phyloP scores from a whole-genome alignment of 1,284 basidiomycete species.

The Entoloma clypeatum region DNA sequence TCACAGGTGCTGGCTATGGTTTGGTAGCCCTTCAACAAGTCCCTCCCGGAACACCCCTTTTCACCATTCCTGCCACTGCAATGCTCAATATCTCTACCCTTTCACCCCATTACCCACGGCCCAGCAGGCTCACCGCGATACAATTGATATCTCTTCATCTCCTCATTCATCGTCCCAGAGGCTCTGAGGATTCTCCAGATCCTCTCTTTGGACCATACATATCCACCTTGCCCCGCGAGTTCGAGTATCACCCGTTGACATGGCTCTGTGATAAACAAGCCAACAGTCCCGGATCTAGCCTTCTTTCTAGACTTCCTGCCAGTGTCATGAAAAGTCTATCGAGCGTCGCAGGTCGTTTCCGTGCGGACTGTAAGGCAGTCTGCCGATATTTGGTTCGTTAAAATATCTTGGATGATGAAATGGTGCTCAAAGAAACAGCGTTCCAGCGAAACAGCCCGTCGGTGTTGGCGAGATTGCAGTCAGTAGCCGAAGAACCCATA shows the following conservation, averaged over 20 bases:
- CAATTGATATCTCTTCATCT: conserved; percentile 64
- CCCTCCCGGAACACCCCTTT: conserved; percentile 49
- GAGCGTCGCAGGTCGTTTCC: conserved; percentile 49
- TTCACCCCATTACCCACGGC: conserved; percentile 45
- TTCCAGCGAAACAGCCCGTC: conserved; percentile 1
- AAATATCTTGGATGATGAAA: conserved; percentile 1
- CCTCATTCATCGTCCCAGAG: conserved; percentile 44
- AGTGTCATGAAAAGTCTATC: conserved; percentile 45
- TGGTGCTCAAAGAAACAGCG: conserved; percentile 21
- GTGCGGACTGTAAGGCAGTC: conserved; percentile 54
- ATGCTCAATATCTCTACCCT: conserved; percentile 72
- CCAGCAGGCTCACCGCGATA: conserved; percentile 46
- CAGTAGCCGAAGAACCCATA: conserved; percentile 5
- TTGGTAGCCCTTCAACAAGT: conserved; percentile 54
- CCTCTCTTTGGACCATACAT: conserved; percentile 74
- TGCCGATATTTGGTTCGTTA: conserved; percentile 47
- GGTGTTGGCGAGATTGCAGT: conserved; percentile 1
- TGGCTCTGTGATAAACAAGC: conserved; percentile 49
- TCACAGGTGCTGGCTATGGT: conserved; percentile 64
- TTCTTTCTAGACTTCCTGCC: conserved; percentile 50
- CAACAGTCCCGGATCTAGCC: conserved; percentile 17
- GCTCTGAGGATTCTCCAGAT: conserved; percentile 40
- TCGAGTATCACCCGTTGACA: conserved; percentile 71
- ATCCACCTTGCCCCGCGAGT: conserved; percentile 63
- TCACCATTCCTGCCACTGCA: conserved; percentile 65